These are phyloP conservation scores for Jasminum sambac DNA, from an alignment of 257 asterid genomes.

Conservation along the genomic window DNA sequence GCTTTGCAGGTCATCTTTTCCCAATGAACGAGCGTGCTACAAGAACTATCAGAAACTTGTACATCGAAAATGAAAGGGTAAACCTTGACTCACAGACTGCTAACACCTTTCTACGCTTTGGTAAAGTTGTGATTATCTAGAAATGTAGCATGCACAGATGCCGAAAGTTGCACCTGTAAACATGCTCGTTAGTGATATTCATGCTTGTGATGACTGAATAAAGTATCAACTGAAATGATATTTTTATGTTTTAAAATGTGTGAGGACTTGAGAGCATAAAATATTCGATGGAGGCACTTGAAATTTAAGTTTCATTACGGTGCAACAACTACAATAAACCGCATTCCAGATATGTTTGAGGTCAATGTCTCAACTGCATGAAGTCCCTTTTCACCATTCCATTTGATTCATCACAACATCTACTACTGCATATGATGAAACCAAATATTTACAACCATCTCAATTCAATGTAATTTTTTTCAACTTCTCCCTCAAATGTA, in stretches of 20 bases:
- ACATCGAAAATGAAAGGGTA: conserved; percentile 95
- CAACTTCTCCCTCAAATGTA: conserved; percentile 1
- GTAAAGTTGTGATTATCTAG: conserved; percentile 8
- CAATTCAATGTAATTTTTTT: not conserved
- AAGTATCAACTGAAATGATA: not conserved
- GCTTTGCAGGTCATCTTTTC: conserved; percentile 66
- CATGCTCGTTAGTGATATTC: not conserved
- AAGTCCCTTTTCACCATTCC: not conserved
- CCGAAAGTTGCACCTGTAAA: conserved; percentile 5
- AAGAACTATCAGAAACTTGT: conserved; percentile 83
- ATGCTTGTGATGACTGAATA: not conserved
- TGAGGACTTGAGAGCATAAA: conserved; percentile 2
- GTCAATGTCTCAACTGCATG: not conserved
- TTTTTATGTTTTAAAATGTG: conserved; percentile 2
- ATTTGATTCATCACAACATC: not conserved
- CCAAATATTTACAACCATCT: not conserved
- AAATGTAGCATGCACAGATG: conserved; percentile 7
- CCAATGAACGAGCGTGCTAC: conserved; percentile 94
- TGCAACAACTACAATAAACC: not conserved
- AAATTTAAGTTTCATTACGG: not conserved
- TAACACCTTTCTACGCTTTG: conserved; percentile 19
- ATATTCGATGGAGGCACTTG: not conserved
- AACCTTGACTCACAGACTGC: conserved; percentile 19
- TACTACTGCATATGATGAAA: not conserved
- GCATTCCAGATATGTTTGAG: not conserved